Evolutionary conservation across 768 basidiomycete genomes (phyloP).

Genomic region (Mycena galopus): DNA sequence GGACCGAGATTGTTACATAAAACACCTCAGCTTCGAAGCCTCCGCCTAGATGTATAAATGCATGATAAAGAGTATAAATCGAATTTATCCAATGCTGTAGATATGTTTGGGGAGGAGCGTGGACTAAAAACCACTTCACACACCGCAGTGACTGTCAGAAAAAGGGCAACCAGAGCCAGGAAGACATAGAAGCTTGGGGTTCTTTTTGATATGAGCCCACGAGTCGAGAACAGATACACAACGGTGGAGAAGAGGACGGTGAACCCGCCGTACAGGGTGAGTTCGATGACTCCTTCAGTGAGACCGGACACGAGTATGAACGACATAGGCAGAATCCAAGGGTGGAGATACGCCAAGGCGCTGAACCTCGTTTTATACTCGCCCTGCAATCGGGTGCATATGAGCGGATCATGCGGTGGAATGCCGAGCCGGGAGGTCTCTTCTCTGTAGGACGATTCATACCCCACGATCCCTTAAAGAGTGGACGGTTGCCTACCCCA

Average conservation of each 20-base stretch:
- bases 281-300: slow-evolving; percentile 12
- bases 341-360: not conserved
- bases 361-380: not conserved
- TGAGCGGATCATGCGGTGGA: not conserved
- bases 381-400: not conserved
- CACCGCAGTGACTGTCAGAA: slow-evolving; percentile 14
- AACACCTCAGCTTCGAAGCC: not conserved
- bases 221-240: slow-evolving; percentile 8
- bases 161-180: slow-evolving; percentile 11
- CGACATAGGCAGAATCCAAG: not conserved
- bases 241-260: slow-evolving; percentile 7
- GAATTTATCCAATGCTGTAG: slow-evolving; percentile 6
- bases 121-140: not conserved
- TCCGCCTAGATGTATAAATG: slow-evolving; percentile 8
- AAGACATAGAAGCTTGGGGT: slow-evolving; percentile 9
- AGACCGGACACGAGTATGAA: slow-evolving; percentile 4
- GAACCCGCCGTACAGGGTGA: slow-evolving; percentile 18
- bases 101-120: not conserved
- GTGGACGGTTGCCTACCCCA: not conserved
- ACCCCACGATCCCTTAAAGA: not conserved
- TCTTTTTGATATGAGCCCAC: slow-evolving; percentile 1
- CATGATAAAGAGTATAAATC: not conserved
- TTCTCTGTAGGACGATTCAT: not conserved
- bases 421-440: too few relatives aligned
- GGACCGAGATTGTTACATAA: not conserved